A percentile compares a stretch with the other conserved stretches of the same genome.
Conservation (phyloP, 2,329 filamentous ascomycete genomes). For the Aspergillus bombycis region DNA sequence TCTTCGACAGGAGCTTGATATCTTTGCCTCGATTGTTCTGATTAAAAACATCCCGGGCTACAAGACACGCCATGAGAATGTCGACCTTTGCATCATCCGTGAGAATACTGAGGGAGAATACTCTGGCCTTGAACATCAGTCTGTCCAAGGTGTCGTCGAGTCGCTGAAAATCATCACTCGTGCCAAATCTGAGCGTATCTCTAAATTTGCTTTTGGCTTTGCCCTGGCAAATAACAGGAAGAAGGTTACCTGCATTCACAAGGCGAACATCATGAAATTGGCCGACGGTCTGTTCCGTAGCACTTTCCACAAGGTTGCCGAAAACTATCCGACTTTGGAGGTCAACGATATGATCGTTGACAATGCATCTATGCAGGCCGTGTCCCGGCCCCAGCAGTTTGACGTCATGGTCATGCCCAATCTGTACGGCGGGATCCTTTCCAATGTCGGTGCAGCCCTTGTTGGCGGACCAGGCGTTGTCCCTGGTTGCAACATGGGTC, state of each 20-base stretch:
- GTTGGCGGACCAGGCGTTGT: constrained; percentile 97
- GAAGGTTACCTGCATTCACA: constrained; percentile 99
- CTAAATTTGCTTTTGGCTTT: constrained; percentile 98
- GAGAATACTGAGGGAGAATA: constrained; percentile 99
- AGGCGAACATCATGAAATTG: constrained; percentile 99
- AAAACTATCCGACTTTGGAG: constrained; percentile 94
- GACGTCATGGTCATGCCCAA: constrained; percentile 99
- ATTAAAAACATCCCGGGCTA: constrained; percentile 99
- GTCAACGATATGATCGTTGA: constrained; percentile 99
- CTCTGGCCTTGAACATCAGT: constrained; percentile 98
- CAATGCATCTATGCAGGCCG: constrained; percentile 99
- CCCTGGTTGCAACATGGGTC: constrained; percentile 98
- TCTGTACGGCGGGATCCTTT: constrained; percentile 96
- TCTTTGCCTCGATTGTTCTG: constrained; percentile 95
- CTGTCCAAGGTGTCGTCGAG: constrained; percentile 93
- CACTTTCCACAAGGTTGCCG: constrained; percentile 90
- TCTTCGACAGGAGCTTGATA: constrained; percentile 97
- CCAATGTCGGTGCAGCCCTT: constrained; percentile 96
- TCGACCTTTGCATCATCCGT: constrained; percentile 99
- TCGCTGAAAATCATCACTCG: constrained; percentile 99
- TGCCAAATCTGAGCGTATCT: constrained; percentile 98
- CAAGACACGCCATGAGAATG: constrained; percentile 93
- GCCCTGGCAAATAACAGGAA: constrained; percentile 97
- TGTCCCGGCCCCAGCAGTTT: constrained; percentile 94
- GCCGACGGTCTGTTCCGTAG: constrained; percentile 98